These are phyloP conservation scores for Tetrapyrgos nigripes DNA, from an alignment of 1,284 basidiomycete species.

Conservation along the genomic window DNA sequence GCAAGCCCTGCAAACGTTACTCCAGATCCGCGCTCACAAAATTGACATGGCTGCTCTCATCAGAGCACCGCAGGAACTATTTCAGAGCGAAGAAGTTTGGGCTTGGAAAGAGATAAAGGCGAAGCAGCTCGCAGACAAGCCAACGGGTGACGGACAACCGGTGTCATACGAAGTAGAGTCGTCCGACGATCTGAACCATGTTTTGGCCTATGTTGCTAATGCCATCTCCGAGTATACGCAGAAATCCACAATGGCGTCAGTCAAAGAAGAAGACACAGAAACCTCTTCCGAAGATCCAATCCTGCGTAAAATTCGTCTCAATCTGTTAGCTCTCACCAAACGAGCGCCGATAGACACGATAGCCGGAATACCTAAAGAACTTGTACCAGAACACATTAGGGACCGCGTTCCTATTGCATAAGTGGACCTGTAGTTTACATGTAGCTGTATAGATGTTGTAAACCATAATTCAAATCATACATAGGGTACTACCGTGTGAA, in stretches of 20 bases:
- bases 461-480: neutral
- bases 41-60: slow-evolving; percentile 76
- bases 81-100: slow-evolving; percentile 68
- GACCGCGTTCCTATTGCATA: slow-evolving; percentile 33
- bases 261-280: slow-evolving; percentile 7
- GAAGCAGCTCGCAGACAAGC: slow-evolving; percentile 34
- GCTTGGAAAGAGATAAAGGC: slow-evolving; percentile 49
- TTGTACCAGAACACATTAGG: slow-evolving; percentile 71
- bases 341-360: slow-evolving; percentile 76
- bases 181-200: slow-evolving; percentile 55
- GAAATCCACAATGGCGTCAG: neutral
- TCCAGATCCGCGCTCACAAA: slow-evolving; percentile 50
- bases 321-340: slow-evolving; percentile 74
- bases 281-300: slow-evolving; percentile 50
- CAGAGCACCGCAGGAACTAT: slow-evolving; percentile 64
- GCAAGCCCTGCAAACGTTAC: slow-evolving; percentile 47
- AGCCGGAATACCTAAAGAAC: slow-evolving; percentile 64
- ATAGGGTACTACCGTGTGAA: neutral
- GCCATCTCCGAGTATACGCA: slow-evolving; percentile 44
- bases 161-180: slow-evolving; percentile 43
- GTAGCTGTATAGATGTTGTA: neutral
- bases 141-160: slow-evolving; percentile 23
- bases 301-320: slow-evolving; percentile 64
- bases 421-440: neutral
- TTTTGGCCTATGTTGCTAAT: slow-evolving; percentile 56